Percentiles rank a stretch among this genome's conserved stretches.
Conservation (phyloP, 108 stramenopile species). For the Cyclotella cryptica region DNA sequence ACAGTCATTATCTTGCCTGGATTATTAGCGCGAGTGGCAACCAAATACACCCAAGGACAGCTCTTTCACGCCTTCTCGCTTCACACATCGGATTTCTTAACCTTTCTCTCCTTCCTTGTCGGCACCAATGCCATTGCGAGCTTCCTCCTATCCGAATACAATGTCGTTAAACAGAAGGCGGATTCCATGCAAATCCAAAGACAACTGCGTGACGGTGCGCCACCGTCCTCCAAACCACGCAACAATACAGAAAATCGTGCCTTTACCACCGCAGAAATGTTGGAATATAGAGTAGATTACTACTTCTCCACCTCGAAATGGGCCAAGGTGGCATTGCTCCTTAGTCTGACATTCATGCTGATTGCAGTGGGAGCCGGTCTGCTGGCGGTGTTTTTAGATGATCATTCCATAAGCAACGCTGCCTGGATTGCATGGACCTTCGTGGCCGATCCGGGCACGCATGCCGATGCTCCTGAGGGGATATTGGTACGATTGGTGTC, state of each 20-base stretch:
- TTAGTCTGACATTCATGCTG: slow-evolving; percentile 40
- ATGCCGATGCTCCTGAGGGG: slow-evolving; percentile 40
- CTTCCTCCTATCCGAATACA: slow-evolving; percentile 37
- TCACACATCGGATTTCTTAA: slow-evolving; percentile 9
- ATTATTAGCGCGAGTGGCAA: not conserved
- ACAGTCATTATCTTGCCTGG: not conserved
- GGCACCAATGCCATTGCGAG: slow-evolving; percentile 29
- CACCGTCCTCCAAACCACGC: not conserved
- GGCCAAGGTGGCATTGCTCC: slow-evolving; percentile 39
- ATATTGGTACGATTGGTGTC: slow-evolving; percentile 40
- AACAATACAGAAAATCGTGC: not conserved
- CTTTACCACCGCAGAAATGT: slow-evolving; percentile 27
- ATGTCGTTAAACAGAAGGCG: slow-evolving; percentile 26
- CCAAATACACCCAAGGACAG: not conserved
- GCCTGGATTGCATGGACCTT: slow-evolving; percentile 59
- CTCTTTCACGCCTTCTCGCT: not conserved
- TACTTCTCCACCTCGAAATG: slow-evolving; percentile 37
- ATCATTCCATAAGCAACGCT: slow-evolving; percentile 20
- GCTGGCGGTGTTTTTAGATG: slow-evolving; percentile 15
- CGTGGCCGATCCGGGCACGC: slow-evolving; percentile 56
- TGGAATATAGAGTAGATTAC: slow-evolving; percentile 41
- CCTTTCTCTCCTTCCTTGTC: slow-evolving; percentile 20
- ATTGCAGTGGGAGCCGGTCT: slow-evolving; percentile 33
- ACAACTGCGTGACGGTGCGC: not conserved
- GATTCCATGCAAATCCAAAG: slow-evolving; percentile 12